Evolutionary conservation across 2,329 filamentous ascomycete species (phyloP).

Genomic region (Alternaria sp.): DNA sequence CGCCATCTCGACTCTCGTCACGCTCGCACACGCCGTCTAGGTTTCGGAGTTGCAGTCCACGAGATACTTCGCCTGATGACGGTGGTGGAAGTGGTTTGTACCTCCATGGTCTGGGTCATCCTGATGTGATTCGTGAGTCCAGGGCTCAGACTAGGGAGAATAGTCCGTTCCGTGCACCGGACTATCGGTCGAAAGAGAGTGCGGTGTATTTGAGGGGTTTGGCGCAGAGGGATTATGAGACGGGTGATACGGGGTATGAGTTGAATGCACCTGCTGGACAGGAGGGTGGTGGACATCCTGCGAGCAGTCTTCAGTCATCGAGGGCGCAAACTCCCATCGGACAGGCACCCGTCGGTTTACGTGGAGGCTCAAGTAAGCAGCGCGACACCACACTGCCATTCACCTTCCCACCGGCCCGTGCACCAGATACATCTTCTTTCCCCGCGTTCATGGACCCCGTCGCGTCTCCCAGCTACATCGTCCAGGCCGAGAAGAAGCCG

Average conservation of each 20-base stretch:
- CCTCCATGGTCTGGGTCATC: constrained; percentile 3
- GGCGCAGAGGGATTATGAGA: background rate
- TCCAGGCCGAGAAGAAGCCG: background rate
- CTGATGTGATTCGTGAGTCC: background rate
- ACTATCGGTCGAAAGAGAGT: background rate
- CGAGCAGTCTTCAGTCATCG: background rate
- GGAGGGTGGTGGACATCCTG: background rate
- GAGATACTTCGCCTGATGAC: background rate
- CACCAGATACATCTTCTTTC: background rate
- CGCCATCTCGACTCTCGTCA: background rate
- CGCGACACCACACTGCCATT: background rate
- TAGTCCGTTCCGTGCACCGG: background rate
- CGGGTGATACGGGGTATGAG: background rate
- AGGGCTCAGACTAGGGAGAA: background rate
- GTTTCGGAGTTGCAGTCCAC: background rate
- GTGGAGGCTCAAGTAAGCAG: background rate
- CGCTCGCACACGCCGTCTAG: background rate
- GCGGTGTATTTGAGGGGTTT: background rate
- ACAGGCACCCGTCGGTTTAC: background rate
- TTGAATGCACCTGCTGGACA: background rate
- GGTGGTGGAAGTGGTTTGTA: background rate
- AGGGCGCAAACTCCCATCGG: background rate
- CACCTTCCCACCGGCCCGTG: background rate
- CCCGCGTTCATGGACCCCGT: background rate
- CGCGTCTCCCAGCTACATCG: background rate